phyloP scores from a whole-genome alignment of 129 eudicot genomes.

The Helichrysum umbraculigerum region DNA sequence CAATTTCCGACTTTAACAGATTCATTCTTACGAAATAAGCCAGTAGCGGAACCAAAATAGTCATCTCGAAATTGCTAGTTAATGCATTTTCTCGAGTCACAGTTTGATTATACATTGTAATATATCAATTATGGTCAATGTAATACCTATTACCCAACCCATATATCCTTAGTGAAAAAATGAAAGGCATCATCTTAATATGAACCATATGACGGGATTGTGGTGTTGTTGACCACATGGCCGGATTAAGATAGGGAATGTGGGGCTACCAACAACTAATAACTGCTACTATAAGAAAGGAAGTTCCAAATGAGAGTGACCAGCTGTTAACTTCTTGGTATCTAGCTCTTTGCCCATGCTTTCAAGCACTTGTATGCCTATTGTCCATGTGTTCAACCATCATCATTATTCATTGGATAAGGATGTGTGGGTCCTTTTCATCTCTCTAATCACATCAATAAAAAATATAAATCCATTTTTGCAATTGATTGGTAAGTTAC shows the following conservation, averaged over 20 bases:
- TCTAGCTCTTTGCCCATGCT: constrained; percentile 11
- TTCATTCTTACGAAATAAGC: too few species aligned
- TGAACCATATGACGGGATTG: not conserved
- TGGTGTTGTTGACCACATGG: not conserved
- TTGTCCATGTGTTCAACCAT: not conserved
- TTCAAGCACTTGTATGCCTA: constrained; percentile 12
- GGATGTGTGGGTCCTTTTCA: constrained; percentile 11
- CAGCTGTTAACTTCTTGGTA: not conserved
- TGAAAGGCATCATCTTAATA: not conserved
- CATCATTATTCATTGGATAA: constrained; percentile 9
- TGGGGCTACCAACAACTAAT: constrained; percentile 2
- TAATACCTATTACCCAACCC: too few species aligned
- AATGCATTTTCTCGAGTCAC: too few species aligned
- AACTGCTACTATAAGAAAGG: too few species aligned
- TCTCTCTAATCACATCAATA: not conserved
- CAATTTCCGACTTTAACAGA: too few species aligned
- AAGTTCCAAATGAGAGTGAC: constrained; percentile 1
- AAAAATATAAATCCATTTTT: not conserved
- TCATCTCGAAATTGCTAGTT: too few species aligned
- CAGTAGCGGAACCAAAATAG: too few species aligned
- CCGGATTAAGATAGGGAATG: constrained; percentile 1
- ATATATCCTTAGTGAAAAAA: too few species aligned
- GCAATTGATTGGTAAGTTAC: too few species aligned
- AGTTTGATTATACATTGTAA: too few species aligned
- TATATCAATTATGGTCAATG: too few species aligned